A percentile compares a stretch with the other conserved stretches of the same genome.
phyloP scores from a whole-genome alignment of 179 eudicot genomes.

The Vitellaria paradoxa region DNA sequence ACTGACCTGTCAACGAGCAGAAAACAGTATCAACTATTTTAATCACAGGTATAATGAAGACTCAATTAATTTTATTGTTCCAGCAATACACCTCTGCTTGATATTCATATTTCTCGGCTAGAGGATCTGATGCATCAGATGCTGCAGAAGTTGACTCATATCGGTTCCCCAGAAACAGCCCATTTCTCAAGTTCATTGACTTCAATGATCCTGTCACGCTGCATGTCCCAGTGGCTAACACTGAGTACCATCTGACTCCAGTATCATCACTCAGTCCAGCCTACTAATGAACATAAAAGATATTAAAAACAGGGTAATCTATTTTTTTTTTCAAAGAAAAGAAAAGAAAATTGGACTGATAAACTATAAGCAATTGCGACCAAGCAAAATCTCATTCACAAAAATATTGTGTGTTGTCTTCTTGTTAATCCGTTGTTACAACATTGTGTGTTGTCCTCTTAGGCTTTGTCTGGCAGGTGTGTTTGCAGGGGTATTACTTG shows the following conservation, averaged over 20 bases:
- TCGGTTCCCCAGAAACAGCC: slow-evolving; percentile 31
- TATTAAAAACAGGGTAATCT: background rate
- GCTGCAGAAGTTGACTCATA: slow-evolving; percentile 78
- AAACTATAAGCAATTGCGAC: background rate
- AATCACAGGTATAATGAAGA: background rate
- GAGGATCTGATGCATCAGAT: slow-evolving; percentile 52
- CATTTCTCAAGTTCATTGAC: slow-evolving; percentile 30
- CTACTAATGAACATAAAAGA: slow-evolving; percentile 18
- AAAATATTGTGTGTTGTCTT: background rate
- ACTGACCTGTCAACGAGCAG: slow-evolving; percentile 61
- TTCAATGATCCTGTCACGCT: slow-evolving; percentile 19
- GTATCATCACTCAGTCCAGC: slow-evolving; percentile 29
- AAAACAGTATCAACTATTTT: background rate
- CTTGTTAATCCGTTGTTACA: background rate
- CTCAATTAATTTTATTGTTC: background rate
- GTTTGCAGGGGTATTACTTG: no score
- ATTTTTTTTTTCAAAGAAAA: no score
- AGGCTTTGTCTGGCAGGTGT: no score
- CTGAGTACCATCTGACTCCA: slow-evolving; percentile 44
- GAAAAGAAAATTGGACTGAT: background rate
- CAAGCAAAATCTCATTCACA: background rate
- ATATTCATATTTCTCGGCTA: slow-evolving; percentile 84
- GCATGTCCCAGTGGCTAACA: slow-evolving; percentile 29
- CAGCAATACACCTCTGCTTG: slow-evolving; percentile 76
- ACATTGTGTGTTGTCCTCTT: no score